A percentile compares a stretch with the other conserved stretches of the same genome.
Evolutionary conservation across 441 rosid species (phyloP).

Genomic region (Mallotus japonicus): DNA sequence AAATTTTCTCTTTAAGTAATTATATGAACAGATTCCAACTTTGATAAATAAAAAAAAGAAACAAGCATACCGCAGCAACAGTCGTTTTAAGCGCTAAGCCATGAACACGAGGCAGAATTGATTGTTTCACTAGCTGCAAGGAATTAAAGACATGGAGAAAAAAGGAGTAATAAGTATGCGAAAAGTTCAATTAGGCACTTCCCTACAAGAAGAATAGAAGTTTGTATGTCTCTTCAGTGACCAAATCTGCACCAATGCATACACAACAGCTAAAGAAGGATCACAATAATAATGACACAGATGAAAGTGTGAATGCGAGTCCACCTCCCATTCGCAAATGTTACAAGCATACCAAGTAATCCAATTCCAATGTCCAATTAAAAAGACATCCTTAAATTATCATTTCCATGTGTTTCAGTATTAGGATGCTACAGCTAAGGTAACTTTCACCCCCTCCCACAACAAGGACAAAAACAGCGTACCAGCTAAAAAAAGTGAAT

Average conservation of each 20-base stretch:
- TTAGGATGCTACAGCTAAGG: not conserved
- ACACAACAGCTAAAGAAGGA: not conserved
- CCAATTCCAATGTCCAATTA: not conserved
- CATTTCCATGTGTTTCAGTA: not conserved
- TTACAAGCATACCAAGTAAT: not conserved
- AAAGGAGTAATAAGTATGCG: not conserved
- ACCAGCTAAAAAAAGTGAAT: not conserved
- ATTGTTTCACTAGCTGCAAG: conserved; percentile 83
- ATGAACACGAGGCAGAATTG: conserved; percentile 92
- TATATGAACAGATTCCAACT: not conserved
- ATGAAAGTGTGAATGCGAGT: not conserved
- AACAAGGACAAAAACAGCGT: not conserved
- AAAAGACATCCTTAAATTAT: not conserved
- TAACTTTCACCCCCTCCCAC: not conserved
- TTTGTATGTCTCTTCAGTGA: not conserved
- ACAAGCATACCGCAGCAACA: conserved; percentile 77
- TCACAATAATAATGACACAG: not conserved
- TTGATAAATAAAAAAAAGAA: conserved; percentile 5
- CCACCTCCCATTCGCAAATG: not conserved
- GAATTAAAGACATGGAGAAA: not conserved
- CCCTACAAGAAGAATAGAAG: not conserved
- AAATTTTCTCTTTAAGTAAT: not conserved
- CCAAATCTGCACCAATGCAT: not conserved
- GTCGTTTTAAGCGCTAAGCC: conserved; percentile 93
- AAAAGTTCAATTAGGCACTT: not conserved